Evolutionary conservation across 805 yeast genomes (phyloP).

Genomic region (Kodamaea lidongshanica): DNA sequence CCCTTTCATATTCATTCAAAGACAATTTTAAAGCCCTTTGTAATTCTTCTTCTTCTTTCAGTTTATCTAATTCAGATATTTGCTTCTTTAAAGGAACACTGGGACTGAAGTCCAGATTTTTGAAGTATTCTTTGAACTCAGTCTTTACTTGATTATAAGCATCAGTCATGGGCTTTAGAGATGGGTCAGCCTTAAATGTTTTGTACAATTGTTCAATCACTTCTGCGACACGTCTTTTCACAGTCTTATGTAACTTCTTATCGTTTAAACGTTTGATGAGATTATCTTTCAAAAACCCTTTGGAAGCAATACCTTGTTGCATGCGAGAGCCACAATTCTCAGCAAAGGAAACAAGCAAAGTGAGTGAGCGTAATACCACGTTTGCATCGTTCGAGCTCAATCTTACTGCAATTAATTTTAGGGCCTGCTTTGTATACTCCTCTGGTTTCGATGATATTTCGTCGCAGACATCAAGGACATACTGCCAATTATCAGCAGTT

Average conservation of each 20-base stretch:
- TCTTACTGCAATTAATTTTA: conserved; percentile 19
- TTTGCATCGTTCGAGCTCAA: conserved; percentile 34
- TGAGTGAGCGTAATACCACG: conserved; percentile 30
- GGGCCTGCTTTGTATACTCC: conserved; percentile 27
- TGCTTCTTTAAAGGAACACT: conserved; percentile 53
- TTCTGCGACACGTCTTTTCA: conserved; percentile 61
- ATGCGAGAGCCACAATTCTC: conserved; percentile 42
- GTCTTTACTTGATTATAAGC: conserved; percentile 46
- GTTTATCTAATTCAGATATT: conserved; percentile 39
- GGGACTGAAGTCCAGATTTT: conserved; percentile 28
- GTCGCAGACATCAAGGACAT: conserved; percentile 38
- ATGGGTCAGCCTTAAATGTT: conserved; percentile 68
- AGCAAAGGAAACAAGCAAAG: conserved; percentile 34
- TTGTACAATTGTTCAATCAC: conserved; percentile 60
- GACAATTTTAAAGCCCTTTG: conserved; percentile 72
- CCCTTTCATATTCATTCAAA: conserved; percentile 51
- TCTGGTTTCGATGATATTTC: conserved; percentile 33
- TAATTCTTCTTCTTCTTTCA: conserved; percentile 73
- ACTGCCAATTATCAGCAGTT: conserved; percentile 41
- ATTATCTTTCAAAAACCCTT: conserved; percentile 27
- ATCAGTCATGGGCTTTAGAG: conserved; percentile 62
- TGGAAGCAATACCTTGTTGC: conserved; percentile 39
- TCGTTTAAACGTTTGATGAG: conserved; percentile 44
- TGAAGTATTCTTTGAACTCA: conserved; percentile 31
- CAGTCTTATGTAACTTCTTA: conserved; percentile 53